A percentile compares a stretch with the other conserved stretches of the same genome.
Conservation (phyloP, 2,329 filamentous ascomycete species). For the Boeremia lycopersici region DNA sequence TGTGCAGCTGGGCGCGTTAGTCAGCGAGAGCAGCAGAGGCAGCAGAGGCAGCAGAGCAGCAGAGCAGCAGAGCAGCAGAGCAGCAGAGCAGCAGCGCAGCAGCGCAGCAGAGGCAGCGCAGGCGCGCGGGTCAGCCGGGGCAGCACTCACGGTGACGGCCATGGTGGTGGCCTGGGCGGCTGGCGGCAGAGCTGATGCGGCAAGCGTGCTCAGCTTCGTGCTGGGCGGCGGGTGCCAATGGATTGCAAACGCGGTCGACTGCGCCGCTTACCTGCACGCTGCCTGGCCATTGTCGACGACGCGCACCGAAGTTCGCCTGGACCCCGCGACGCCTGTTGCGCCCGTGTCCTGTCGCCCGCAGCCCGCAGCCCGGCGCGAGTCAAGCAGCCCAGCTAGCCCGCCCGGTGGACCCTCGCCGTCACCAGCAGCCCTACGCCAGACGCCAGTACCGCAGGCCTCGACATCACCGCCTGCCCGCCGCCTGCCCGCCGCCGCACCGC, state of each 20-base stretch:
- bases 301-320: neutral
- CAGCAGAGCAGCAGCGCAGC: too few species aligned
- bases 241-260: neutral
- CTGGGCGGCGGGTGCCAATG: conserved; percentile 1
- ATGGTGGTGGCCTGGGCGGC: conserved; percentile 38
- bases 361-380: neutral
- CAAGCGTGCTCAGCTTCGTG: conserved; percentile 13
- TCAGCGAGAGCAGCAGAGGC: neutral
- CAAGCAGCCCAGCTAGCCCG: neutral
- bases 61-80: too few species aligned
- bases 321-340: neutral
- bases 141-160: conserved; percentile 53
- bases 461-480: neutral
- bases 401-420: neutral
- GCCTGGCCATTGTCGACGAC: conserved; percentile 11
- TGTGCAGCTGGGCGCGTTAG: conserved; percentile 67
- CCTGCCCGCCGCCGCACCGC: neutral
- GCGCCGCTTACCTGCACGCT: conserved; percentile 12
- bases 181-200: neutral
- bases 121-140: conserved; percentile 5
- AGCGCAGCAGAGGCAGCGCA: too few species aligned
- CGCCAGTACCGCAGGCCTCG: too few species aligned
- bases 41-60: neutral
- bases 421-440: conserved; percentile 3
- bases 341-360: neutral